These are phyloP conservation scores for Xylaria castorea DNA, from an alignment of 495 filamentous ascomycete species.

Conservation along the genomic window DNA sequence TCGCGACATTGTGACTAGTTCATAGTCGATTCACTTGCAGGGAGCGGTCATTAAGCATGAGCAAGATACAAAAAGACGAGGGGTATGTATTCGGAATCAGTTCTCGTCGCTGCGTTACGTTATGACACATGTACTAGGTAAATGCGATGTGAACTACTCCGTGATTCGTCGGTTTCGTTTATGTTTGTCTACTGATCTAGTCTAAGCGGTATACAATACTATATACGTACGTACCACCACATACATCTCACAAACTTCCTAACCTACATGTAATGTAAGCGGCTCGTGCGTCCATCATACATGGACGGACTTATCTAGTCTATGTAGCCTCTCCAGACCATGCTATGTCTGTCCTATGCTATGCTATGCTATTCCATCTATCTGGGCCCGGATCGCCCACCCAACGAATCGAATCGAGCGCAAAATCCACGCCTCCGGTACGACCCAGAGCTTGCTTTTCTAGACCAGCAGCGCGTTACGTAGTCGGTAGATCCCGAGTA, in stretches of 20 bases:
- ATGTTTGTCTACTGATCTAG: background rate
- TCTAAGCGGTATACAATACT: background rate
- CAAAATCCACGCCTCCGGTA: background rate
- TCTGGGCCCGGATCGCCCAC: background rate
- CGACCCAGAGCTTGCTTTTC: background rate
- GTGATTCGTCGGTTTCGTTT: background rate
- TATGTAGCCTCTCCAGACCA: too few species aligned
- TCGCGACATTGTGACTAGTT: background rate
- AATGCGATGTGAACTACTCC: background rate
- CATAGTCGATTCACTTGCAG: background rate
- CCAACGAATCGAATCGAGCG: background rate
- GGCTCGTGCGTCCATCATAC: background rate
- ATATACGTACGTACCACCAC: background rate
- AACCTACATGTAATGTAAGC: constrained; percentile 4
- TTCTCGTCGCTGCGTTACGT: constrained; percentile 4
- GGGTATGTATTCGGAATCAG: background rate
- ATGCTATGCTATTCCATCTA: too few species aligned
- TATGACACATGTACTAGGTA: background rate
- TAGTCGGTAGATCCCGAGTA: background rate
- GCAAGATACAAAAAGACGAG: background rate
- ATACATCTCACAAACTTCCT: background rate
- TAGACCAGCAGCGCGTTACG: background rate
- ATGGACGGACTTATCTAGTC: too few species aligned
- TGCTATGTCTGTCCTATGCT: too few species aligned
- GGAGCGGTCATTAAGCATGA: background rate